These are phyloP conservation scores for Ogataea glucozyma DNA, from an alignment of 805 yeast species.

Conservation along the genomic window DNA sequence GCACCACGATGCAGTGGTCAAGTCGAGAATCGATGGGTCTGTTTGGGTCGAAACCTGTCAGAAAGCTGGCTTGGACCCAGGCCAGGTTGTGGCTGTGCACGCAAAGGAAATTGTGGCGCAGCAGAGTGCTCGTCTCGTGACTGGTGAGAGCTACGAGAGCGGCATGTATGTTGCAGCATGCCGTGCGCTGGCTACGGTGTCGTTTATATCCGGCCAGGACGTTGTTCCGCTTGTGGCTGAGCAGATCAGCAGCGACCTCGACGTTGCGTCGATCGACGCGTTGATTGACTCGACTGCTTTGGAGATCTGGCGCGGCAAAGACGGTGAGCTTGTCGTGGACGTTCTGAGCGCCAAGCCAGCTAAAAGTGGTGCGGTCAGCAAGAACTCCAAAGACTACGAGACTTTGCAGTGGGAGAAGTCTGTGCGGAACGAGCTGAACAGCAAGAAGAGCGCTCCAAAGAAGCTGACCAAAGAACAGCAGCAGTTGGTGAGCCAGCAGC, in stretches of 20 bases:
- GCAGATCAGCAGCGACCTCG: conserved; percentile 46
- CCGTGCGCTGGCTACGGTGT: conserved; percentile 46
- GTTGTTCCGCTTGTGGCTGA: conserved; percentile 53
- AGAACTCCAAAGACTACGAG: conserved; percentile 82
- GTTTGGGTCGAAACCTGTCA: conserved; percentile 82
- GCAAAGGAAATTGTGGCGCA: conserved; percentile 31
- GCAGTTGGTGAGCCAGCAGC: conserved; percentile 57
- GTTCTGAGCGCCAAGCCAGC: conserved; percentile 49
- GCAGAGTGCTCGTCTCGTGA: conserved; percentile 14
- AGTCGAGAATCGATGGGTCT: conserved; percentile 35
- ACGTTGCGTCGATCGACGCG: conserved; percentile 34
- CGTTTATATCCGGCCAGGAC: conserved; percentile 60
- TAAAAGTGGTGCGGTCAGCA: conserved; percentile 50
- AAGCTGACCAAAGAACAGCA: conserved; percentile 81
- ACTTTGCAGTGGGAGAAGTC: conserved; percentile 88
- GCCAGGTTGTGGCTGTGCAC: conserved; percentile 43
- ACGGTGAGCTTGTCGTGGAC: conserved; percentile 69
- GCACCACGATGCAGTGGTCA: conserved; percentile 44
- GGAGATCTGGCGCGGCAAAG: conserved; percentile 66
- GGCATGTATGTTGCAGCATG: conserved; percentile 55
- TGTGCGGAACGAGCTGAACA: conserved; percentile 72
- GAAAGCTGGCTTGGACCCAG: conserved; percentile 64
- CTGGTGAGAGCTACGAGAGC: conserved; percentile 35
- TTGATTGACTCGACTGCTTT: conserved; percentile 54
- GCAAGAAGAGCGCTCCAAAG: conserved; percentile 42